Evolutionary conservation across 2,329 filamentous ascomycete genomes (phyloP), one percentile per base, ranked within the genome.

Genomic region (Nigrograna mackinnonii): DNA sequence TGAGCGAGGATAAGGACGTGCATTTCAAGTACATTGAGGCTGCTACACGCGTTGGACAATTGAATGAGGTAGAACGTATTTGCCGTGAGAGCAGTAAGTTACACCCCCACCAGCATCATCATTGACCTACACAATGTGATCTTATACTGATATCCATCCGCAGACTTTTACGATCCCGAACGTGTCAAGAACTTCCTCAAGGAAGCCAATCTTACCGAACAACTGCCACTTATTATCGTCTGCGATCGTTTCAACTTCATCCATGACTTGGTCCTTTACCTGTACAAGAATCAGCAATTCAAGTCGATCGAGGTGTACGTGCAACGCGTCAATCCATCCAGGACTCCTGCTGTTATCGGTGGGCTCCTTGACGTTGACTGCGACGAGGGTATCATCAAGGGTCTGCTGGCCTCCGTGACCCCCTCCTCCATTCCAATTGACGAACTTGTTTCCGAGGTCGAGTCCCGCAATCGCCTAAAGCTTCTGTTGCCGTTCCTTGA

Each of bases 191-290:
- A 99, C 77, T 99, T 97, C 82, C 77, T 99, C 49, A 99, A 99
- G 76, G 95, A 99, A 69, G 92, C 94, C 41, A 87, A 86, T 54
- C 78, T 99, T 33, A 85, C 86, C 2, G 94, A 99, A 70, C 92
- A 96, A 74, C 80, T 99, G 32, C 94, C 94, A 32, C 78, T 99
- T 41, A 99, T 99, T 73, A 96, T 97, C 58, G 91, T 99, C 45
- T 99, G 95, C 73, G 94, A 99, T 67, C 89, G 92, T n/a, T 96
- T 95, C 81, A 95, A 97, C 76, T 96, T 99, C 64, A 90, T 97
- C 31, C 94, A 99, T 64, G 94, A 99, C 63, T 74, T 99, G 63
- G 90, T 99, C 33, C 81, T 99, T 17, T 96, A 94, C 73, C 83
- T 99, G 6, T 99, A 99, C 78, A 94, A 97, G 79, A 95, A 95